phyloP scores from a whole-genome alignment of 768 basidiomycete species.

The Pleurotus salmoneostramineus region DNA sequence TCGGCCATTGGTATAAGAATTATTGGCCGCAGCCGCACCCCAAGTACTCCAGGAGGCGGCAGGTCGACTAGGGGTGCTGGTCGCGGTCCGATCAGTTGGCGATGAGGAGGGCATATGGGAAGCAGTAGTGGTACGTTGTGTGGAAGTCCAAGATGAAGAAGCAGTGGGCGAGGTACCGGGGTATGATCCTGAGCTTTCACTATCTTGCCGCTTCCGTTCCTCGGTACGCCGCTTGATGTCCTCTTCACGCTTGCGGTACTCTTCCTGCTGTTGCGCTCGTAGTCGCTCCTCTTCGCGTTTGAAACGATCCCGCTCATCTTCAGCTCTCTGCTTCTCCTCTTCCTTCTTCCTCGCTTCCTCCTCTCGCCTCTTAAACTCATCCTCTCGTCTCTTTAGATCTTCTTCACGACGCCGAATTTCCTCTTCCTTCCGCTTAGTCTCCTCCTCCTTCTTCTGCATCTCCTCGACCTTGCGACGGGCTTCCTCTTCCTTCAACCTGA shows the following conservation, averaged over 20 bases:
- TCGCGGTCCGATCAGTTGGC: constrained; percentile 25
- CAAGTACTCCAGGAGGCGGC: constrained; percentile 8
- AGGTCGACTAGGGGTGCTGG: constrained; percentile 9
- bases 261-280: constrained; percentile 30
- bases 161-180: constrained; percentile 15
- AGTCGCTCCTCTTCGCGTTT: constrained; percentile 24
- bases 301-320: constrained; percentile 18
- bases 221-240: constrained; percentile 37
- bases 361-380: constrained; percentile 30
- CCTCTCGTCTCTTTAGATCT: constrained; percentile 28
- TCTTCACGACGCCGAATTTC: constrained; percentile 20
- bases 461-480: constrained; percentile 19
- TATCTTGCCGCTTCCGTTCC: constrained; percentile 44
- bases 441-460: constrained; percentile 20
- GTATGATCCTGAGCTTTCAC: constrained; percentile 19
- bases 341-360: constrained; percentile 20
- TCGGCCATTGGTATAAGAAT: constrained; percentile 2
- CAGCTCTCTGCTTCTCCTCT: constrained; percentile 19
- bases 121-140: constrained; percentile 18
- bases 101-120: constrained; percentile 28
- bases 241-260: constrained; percentile 39
- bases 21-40: neutral
- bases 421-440: constrained; percentile 23
- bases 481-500: constrained; percentile 15
- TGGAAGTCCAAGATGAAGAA: constrained; percentile 24